A percentile compares a stretch with the other conserved stretches of the same genome.
phyloP scores from a whole-genome alignment of 345 rosid species.

The Carallia brachiata region DNA sequence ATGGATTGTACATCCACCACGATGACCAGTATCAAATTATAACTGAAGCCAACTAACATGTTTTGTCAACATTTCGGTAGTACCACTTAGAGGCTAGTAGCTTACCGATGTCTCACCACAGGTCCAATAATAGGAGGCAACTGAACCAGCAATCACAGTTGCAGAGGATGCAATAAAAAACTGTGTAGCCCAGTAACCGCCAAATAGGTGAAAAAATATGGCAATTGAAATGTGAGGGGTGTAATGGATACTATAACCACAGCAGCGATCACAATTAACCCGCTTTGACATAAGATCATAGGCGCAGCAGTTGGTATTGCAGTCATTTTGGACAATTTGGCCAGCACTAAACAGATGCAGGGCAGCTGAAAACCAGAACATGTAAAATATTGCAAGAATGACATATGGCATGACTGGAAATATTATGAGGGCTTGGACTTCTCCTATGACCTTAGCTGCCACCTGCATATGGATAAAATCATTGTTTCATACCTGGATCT shows the following conservation, averaged over 20 bases:
- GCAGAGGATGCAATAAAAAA: constrained; percentile 80
- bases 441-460: constrained; percentile 97
- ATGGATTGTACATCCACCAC: neutral
- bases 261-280: constrained; percentile 86
- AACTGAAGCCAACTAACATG: neutral
- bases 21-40: neutral
- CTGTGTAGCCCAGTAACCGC: constrained; percentile 97
- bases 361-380: constrained; percentile 94
- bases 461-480: constrained; percentile 50
- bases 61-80: neutral
- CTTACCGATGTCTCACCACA: constrained; percentile 82
- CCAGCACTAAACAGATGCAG: constrained; percentile 94
- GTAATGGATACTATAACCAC: constrained; percentile 83
- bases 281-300: constrained; percentile 72
- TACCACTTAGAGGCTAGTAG: neutral
- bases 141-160: constrained; percentile 89
- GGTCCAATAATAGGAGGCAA: constrained; percentile 97
- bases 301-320: constrained; percentile 83
- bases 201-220: constrained; percentile 88
- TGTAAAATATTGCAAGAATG: constrained; percentile 79
- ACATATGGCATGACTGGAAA: constrained; percentile 78
- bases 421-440: constrained; percentile 89
- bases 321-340: constrained; percentile 68
- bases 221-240: constrained; percentile 91
- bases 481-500: neutral